These are phyloP conservation scores for Colletotrichum sp. DNA, from an alignment of 2,329 filamentous ascomycete genomes.

Conservation along the genomic window DNA sequence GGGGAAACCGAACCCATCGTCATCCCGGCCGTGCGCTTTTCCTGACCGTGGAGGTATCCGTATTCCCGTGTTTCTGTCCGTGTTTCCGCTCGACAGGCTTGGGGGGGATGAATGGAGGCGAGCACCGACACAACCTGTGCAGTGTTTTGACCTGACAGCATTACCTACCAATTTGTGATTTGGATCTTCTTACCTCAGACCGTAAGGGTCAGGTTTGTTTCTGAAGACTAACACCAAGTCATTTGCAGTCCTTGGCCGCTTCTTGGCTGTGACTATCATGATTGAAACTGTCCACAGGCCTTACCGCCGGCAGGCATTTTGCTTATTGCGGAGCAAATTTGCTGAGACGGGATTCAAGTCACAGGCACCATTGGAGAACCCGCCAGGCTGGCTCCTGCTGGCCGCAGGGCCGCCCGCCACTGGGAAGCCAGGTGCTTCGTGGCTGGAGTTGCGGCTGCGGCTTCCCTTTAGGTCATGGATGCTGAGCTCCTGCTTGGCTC, in stretches of 20 bases:
- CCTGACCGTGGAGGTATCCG: neutral
- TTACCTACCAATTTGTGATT: neutral
- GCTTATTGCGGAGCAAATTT: neutral
- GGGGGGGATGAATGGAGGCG: neutral
- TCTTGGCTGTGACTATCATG: neutral
- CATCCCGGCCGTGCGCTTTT: neutral
- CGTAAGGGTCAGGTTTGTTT: neutral
- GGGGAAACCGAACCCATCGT: slow-evolving; percentile 4
- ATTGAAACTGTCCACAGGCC: neutral
- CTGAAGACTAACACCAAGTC: neutral
- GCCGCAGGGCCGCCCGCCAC: neutral
- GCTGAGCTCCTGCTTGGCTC: neutral
- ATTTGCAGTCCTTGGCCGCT: neutral
- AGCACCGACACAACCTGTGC: neutral
- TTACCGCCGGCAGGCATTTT: neutral
- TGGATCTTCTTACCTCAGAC: slow-evolving; percentile 14
- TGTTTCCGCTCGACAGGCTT: neutral
- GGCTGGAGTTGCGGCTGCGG: neutral
- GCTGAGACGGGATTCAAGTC: neutral
- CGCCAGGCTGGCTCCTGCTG: neutral
- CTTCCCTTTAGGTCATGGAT: neutral
- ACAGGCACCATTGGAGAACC: neutral
- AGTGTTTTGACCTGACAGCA: neutral
- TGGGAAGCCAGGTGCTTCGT: neutral
- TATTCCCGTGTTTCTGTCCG: slow-evolving; percentile 11